Percentiles rank a stretch among this genome's conserved stretches.
phyloP scores from a whole-genome alignment of 192 early-diverging fungal genomes.

The Bifiguratus adelaidae region DNA sequence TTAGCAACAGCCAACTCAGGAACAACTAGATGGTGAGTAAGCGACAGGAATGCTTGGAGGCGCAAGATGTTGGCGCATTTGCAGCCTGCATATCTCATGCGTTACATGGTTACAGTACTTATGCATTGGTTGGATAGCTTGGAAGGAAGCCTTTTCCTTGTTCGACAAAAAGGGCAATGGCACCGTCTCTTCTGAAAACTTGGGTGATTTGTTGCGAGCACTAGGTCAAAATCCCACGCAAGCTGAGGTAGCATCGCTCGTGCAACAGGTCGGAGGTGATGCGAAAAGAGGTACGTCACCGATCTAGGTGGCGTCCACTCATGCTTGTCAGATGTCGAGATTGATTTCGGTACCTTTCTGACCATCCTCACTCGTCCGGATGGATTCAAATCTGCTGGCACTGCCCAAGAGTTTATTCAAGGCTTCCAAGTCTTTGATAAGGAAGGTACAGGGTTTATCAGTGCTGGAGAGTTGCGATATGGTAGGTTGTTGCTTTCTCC shows the following conservation, averaged over 20 bases:
- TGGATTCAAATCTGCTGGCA: slow-evolving; percentile 59
- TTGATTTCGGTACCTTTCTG: slow-evolving; percentile 62
- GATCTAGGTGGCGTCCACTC: background rate
- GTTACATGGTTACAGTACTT: background rate
- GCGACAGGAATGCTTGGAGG: too few species aligned
- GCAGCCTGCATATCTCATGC: background rate
- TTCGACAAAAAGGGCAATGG: slow-evolving; percentile 71
- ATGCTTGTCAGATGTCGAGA: slow-evolving; percentile 28
- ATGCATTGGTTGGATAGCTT: slow-evolving; percentile 31
- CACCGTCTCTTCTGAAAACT: slow-evolving; percentile 45
- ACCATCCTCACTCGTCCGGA: slow-evolving; percentile 59
- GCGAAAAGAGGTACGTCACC: slow-evolving; percentile 16
- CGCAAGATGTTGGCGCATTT: background rate
- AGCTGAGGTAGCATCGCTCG: slow-evolving; percentile 56
- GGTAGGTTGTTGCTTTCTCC: slow-evolving; percentile 18
- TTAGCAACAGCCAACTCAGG: slow-evolving; percentile 23
- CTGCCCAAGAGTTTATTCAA: slow-evolving; percentile 70
- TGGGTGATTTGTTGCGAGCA: slow-evolving; percentile 69
- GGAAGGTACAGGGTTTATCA: slow-evolving; percentile 65
- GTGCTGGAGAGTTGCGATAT: slow-evolving; percentile 68
- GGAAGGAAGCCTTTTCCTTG: slow-evolving; percentile 70
- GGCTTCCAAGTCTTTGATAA: slow-evolving; percentile 87
- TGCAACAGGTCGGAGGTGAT: slow-evolving; percentile 20
- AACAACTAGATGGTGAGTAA: slow-evolving; percentile 22
- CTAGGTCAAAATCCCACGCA: slow-evolving; percentile 74